These are phyloP conservation scores for Aureobasidium musti DNA, from an alignment of 2,329 filamentous ascomycete species.

Conservation along the genomic window DNA sequence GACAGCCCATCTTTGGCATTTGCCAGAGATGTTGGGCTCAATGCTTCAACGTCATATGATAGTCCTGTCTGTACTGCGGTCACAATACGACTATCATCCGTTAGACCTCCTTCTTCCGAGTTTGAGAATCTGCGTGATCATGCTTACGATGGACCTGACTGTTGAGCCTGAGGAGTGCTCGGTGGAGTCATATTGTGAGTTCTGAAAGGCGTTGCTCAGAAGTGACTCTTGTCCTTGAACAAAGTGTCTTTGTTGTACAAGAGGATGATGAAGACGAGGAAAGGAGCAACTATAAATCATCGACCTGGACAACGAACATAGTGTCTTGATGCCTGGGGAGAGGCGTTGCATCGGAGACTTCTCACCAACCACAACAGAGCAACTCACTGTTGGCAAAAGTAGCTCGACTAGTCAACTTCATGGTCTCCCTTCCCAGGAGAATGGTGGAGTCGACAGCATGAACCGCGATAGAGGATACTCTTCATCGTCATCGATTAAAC, in stretches of 20 bases:
- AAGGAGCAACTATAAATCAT: neutral
- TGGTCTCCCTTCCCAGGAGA: neutral
- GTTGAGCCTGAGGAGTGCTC: neutral
- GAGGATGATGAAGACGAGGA: neutral
- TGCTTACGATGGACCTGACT: slow-evolving; percentile 9
- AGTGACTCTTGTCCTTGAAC: neutral
- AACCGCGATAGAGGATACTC: neutral
- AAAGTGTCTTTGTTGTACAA: neutral
- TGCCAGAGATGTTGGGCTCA: neutral
- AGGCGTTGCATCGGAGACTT: neutral
- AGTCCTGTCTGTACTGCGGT: slow-evolving; percentile 11
- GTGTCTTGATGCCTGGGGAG: neutral
- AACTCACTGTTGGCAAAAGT: slow-evolving; percentile 6
- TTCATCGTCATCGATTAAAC: neutral
- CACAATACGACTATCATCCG: neutral
- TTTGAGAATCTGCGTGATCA: neutral
- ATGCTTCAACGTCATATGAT: neutral
- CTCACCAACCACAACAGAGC: slow-evolving; percentile 9
- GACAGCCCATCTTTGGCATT: neutral
- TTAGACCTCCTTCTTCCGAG: neutral
- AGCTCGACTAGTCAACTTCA: neutral
- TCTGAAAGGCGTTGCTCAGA: neutral
- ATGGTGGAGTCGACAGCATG: neutral
- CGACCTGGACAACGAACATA: neutral
- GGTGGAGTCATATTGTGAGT: neutral